Conservation (phyloP, 805 yeast genomes). For the Ogataea parapolymorpha region DNA sequence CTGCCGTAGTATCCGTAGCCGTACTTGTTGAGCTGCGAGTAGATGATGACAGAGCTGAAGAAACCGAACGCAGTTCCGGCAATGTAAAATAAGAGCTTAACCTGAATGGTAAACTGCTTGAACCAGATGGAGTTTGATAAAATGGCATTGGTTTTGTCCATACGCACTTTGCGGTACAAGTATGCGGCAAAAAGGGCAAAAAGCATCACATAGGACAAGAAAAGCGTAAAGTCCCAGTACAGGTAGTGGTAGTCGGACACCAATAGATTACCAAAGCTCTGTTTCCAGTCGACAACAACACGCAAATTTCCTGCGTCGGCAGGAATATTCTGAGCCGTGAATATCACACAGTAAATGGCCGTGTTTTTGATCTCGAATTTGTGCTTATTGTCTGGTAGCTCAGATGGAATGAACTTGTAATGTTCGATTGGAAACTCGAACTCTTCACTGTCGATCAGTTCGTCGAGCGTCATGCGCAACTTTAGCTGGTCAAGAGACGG, state of each 20-base stretch:
- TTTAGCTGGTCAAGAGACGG: conserved; percentile 13
- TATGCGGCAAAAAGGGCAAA: conserved; percentile 15
- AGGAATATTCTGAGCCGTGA: conserved; percentile 18
- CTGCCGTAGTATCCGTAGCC: conserved; percentile 26
- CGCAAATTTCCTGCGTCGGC: conserved; percentile 6
- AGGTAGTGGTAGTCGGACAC: conserved; percentile 29
- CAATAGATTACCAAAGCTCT: conserved; percentile 30
- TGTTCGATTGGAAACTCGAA: conserved; percentile 20
- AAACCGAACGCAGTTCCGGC: conserved; percentile 19
- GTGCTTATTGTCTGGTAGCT: conserved; percentile 5
- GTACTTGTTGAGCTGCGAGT: conserved; percentile 20
- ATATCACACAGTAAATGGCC: conserved; percentile 28
- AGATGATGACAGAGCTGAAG: conserved; percentile 16
- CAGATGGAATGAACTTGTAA: conserved; percentile 8
- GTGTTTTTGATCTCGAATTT: conserved; percentile 20
- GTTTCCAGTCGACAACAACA: conserved; percentile 31
- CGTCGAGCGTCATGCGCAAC: conserved; percentile 13
- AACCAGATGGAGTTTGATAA: conserved; percentile 16
- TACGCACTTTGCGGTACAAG: conserved; percentile 12
- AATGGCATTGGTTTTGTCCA: conserved; percentile 21
- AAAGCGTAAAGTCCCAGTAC: conserved; percentile 22
- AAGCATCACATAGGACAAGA: conserved; percentile 19
- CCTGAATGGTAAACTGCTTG: conserved; percentile 25
- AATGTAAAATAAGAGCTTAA: conserved; percentile 24
- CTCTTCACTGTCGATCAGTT: conserved; percentile 17